Conservation (phyloP, 2,329 filamentous ascomycete species). For the Helicocarpus griseus region DNA sequence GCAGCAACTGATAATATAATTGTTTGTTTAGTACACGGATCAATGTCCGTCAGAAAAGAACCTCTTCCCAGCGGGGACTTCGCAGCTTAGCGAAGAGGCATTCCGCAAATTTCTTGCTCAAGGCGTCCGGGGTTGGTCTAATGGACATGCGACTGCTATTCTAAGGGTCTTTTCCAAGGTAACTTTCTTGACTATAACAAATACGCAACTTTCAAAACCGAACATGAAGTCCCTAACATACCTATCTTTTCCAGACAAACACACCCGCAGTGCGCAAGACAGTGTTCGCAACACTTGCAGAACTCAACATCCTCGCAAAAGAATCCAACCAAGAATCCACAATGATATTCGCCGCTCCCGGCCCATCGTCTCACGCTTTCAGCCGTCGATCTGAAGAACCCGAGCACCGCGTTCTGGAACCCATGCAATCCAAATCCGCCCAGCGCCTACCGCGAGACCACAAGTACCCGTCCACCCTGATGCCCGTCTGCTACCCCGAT, state of each 20-base stretch:
- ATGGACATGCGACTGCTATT: constrained; percentile 9
- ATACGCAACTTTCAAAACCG: constrained; percentile 17
- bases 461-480: constrained; percentile 38
- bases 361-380: constrained; percentile 9
- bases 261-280: background rate
- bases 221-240: constrained; percentile 32
- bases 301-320: constrained; percentile 40
- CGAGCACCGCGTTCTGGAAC: constrained; percentile 9
- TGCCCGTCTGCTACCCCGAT: constrained; percentile 67
- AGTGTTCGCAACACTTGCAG: constrained; percentile 19
- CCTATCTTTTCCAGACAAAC: constrained; percentile 24
- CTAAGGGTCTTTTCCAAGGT: constrained; percentile 27
- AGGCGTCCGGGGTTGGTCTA: constrained; percentile 9
- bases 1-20: background rate
- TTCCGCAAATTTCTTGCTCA: background rate
- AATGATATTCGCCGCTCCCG: constrained; percentile 45
- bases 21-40: background rate
- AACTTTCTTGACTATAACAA: constrained; percentile 9
- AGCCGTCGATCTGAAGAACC: constrained; percentile 4
- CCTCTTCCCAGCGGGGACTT: constrained; percentile 15
- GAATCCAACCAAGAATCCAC: constrained; percentile 47
- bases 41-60: constrained; percentile 18
- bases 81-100: background rate
- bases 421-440: constrained; percentile 31
- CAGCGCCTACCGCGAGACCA: constrained; percentile 18